Evolutionary conservation across 352 stramenopile genomes (phyloP), one percentile per base, ranked within the genome.

Genomic region (Paralagenidium karlingii): DNA sequence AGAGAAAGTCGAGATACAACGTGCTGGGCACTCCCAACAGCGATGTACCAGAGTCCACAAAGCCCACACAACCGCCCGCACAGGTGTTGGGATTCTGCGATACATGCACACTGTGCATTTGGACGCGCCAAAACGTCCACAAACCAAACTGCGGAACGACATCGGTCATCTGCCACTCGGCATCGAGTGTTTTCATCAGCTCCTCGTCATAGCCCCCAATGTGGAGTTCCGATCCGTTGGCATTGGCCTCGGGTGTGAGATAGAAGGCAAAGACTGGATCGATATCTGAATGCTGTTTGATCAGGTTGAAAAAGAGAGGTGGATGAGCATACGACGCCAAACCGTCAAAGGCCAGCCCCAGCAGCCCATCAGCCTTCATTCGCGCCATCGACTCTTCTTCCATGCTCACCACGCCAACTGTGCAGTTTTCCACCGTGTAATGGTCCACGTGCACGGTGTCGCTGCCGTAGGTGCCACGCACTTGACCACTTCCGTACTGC

Each of bases 41-140:
- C 45, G 88, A 97, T 30, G 94, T 98, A 29, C 94, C 94, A n/a
- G 86, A 96, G 80, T 98, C 94, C 29, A 98, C 78, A 61, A 98
- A 98, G 19, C 77, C 92, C 22, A 90, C 82, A 38, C 69, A 83
- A 13, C 69, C 79, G 10, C 39, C 40, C 6, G 8, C 3, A 21
- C 68, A 80, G 2, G 60, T 54, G 27, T 79, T 77, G 7, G 30
- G 30, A 22, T 16, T 22, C 3, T 7, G 16, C 22, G 7, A 16
- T 10, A 89, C 60, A 22, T 59, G 45, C 0, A 89, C 55, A 43
- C 63, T 80, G 39, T 86, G 70, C 38, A 89, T 47, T 32, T 68
- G 52, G 15, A 89, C 66, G 36, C 73, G 63, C 71, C 75, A 89
- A 27, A 85, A 89, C n/a, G 71, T 86, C 69, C 73, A 89, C 27